Evolutionary conservation across 208 protist genomes (phyloP), one percentile per base, ranked within the genome.

Genomic region (Novymonas esmeraldas): DNA sequence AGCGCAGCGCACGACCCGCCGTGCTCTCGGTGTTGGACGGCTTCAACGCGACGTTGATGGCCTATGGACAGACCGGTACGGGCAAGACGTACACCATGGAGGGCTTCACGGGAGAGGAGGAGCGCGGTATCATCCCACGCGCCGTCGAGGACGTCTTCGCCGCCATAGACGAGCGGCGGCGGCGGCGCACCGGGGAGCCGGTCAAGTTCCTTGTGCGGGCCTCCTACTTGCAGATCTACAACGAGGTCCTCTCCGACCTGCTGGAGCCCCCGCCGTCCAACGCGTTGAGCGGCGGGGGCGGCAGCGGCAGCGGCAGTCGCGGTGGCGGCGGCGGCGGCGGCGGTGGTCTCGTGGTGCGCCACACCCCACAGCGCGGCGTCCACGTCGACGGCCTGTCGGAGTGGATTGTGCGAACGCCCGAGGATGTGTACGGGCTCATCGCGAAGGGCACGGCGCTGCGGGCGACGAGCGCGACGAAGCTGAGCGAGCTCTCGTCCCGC

Each of bases 401-500:
- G 69, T 97, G 89, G 84, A 64, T 93, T 20, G 94, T 98, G 18
- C 68, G 78, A 24, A 91, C 71, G n/a, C 90, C 93, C 4, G 44
- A 93, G 54, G 94, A 98, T 45, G 92, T 98, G 36, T 97, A 96
- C 66, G 82, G 71, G 18, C 87, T 98, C 18, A 96, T 98, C 45
- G 81, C 95, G 60, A 81, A 81, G 20, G 94, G 93, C 24, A 81
- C 76, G 7, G 61, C 74, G 24, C 54, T 77, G 55, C 82, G 91
- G 16, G 83, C 89, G 3, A 93, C 84, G 33, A 90, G 80, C 7
- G 51, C 78, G 11, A 99, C 97, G 3, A 76, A 83, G 54, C 93
- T 98, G 80, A 99, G 98, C 76, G 84, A 97, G 24, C 64, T 91
- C 9, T 98, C 92, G 24, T 97, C 85, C 20, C 87, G 98, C 41